These are phyloP conservation scores for Alternaria triticimaculans DNA, from an alignment of 2,329 filamentous ascomycete genomes.

Conservation along the genomic window DNA sequence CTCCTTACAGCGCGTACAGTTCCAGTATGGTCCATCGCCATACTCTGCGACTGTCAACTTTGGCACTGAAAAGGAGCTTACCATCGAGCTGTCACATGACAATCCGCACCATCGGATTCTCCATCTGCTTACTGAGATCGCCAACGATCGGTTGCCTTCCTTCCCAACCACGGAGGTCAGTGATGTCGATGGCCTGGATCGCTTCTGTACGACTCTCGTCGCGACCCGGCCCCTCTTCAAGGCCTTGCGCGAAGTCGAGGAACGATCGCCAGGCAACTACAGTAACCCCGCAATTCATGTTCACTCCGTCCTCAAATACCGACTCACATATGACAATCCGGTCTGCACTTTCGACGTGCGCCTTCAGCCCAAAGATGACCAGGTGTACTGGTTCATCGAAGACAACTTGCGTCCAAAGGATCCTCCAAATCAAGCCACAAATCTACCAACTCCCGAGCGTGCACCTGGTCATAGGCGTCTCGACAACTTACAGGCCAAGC, in stretches of 20 bases:
- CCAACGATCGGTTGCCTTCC: conserved; percentile 64
- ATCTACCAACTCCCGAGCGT: conserved; percentile 34
- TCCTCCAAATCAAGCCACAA: conserved; percentile 14
- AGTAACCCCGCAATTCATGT: conserved; percentile 43
- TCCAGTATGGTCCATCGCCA: conserved; percentile 66
- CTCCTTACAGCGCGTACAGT: conserved; percentile 66
- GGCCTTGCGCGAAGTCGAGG: conserved; percentile 67
- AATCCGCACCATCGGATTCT: conserved; percentile 73
- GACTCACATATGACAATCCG: conserved; percentile 51
- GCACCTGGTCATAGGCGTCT: conserved; percentile 34
- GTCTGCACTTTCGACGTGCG: conserved; percentile 49
- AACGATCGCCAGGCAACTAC: conserved; percentile 46
- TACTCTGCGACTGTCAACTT: conserved; percentile 67
- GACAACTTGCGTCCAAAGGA: conserved; percentile 35
- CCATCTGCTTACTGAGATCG: conserved; percentile 64
- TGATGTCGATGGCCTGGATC: conserved; percentile 56
- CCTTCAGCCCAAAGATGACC: conserved; percentile 40
- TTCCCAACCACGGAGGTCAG: conserved; percentile 63
- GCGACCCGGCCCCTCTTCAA: conserved; percentile 69
- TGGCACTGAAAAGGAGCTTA: conserved; percentile 55
- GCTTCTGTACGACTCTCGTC: conserved; percentile 64
- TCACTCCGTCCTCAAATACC: conserved; percentile 46
- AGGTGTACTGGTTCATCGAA: conserved; percentile 48
- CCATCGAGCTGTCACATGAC: conserved; percentile 64
- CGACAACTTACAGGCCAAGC: conserved; percentile 37